These are phyloP conservation scores for Aureobasidium mangrovei DNA, from an alignment of 2,329 filamentous ascomycete genomes.

Conservation along the genomic window DNA sequence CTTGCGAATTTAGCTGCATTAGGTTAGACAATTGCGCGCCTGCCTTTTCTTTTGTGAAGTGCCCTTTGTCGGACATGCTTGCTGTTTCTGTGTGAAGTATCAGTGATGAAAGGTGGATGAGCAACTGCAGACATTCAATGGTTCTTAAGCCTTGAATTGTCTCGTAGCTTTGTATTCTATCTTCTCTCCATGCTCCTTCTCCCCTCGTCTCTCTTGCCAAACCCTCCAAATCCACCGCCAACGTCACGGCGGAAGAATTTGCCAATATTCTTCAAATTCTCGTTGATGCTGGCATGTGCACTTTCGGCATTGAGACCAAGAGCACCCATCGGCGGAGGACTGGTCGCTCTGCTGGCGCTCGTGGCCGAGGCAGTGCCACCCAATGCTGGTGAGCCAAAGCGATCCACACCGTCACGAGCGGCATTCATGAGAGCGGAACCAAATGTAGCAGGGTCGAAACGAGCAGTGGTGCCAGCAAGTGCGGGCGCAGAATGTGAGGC, in stretches of 20 bases:
- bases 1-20: too few species aligned
- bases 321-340: constrained; percentile 23
- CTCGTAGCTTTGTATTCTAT: not conserved
- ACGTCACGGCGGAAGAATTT: constrained; percentile 93
- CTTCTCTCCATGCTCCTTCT: constrained; percentile 15
- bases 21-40: too few species aligned
- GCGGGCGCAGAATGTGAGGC: constrained; percentile 26
- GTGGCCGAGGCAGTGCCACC: constrained; percentile 19
- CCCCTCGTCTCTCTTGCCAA: constrained; percentile 39
- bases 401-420: constrained; percentile 72
- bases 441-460: constrained; percentile 72
- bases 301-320: constrained; percentile 21
- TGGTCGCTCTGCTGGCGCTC: constrained; percentile 24
- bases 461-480: constrained; percentile 28
- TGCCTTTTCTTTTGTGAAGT: too few species aligned
- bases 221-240: constrained; percentile 60
- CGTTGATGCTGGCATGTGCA: constrained; percentile 51
- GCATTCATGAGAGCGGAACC: constrained; percentile 84
- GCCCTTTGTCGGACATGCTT: too few species aligned
- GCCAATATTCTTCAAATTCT: constrained; percentile 89
- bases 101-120: too few species aligned
- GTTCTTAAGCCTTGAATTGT: too few species aligned
- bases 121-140: too few species aligned
- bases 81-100: too few species aligned
- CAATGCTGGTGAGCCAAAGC: constrained; percentile 57